Evolutionary conservation across 2,329 filamentous ascomycete species (phyloP).

Genomic region (Didymella lethalis): DNA sequence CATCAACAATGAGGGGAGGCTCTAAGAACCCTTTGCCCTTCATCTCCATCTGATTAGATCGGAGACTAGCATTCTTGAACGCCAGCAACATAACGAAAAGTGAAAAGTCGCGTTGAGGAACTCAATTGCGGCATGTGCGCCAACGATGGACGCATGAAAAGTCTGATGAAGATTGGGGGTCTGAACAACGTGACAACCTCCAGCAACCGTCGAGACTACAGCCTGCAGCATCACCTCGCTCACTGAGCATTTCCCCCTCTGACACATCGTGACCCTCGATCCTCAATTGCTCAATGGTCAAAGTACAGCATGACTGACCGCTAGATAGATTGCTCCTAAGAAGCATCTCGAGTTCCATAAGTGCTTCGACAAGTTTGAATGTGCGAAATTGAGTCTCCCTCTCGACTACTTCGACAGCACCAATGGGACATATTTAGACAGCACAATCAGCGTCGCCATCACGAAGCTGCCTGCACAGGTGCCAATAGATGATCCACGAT

Average conservation of each 20-base stretch:
- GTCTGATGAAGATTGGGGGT: neutral
- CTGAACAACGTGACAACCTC: constrained; percentile 1
- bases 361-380: constrained; percentile 45
- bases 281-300: neutral
- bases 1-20: constrained; percentile 7
- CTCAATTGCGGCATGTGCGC: neutral
- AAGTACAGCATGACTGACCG: constrained; percentile 24
- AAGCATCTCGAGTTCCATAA: constrained; percentile 41
- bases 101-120: neutral
- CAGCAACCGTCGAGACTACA: neutral
- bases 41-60: constrained; percentile 18
- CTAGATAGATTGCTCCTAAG: constrained; percentile 34
- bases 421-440: constrained; percentile 44
- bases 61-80: neutral
- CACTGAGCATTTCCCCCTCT: neutral
- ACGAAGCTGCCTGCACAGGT: constrained; percentile 46
- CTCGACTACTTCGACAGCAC: constrained; percentile 51
- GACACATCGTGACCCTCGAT: neutral
- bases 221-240: constrained; percentile 9
- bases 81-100: neutral
- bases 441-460: constrained; percentile 44
- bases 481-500: constrained; percentile 46
- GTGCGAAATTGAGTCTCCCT: constrained; percentile 47
- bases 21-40: neutral
- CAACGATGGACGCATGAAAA: neutral